Evolutionary conservation across 495 filamentous ascomycete species (phyloP), one percentile per base, ranked within the genome.

Genomic region (Parmelia sp.): DNA sequence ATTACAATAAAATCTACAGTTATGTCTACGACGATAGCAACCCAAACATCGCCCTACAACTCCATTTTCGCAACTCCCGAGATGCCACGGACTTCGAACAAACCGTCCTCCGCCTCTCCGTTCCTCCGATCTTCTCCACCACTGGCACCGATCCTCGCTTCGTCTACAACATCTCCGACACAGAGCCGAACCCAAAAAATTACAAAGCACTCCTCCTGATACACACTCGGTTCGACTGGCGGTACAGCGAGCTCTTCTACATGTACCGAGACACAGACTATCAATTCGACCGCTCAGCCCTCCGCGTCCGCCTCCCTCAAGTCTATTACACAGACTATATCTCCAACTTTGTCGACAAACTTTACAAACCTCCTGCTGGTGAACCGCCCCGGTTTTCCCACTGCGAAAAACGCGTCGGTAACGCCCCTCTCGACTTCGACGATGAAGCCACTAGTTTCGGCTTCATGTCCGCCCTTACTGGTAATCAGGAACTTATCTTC

Each of bases 281-380:
- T 57, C 59, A 47, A 57, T 77, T 71, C 37, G 69, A 75, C 14
- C 68, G 72, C 58, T 61, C 68, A 14, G 60, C 63, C 17, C 58
- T 66, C 45, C 71, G 71, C 23, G 68, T 77, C 35, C 70, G 62
- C 4, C 74, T 78, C 44, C 73, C 73, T 7, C 63, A 66, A 12
- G 63, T 73, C 15, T 74, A 72, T 39, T 71, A 69, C 65, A 70
- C 72, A n/a, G 71, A 77, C 35, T 78, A 78, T 49, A 68, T 78
- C 33, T 78, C 76, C 7, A 73, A 69, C 0, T 75, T 77, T 36
- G 70, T 74, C 4, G 73, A 77, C 27, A 69, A 74, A 44, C 64
- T 78, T 19, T 78, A 73, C 51, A 68, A 57, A 8, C 61, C 68
- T 3, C 31, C 51, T 25, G 66, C 71, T 40, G 72, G 71, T 29